These are phyloP conservation scores for Colletotrichum siamense DNA, from an alignment of 2,329 filamentous ascomycete genomes.

Conservation along the genomic window DNA sequence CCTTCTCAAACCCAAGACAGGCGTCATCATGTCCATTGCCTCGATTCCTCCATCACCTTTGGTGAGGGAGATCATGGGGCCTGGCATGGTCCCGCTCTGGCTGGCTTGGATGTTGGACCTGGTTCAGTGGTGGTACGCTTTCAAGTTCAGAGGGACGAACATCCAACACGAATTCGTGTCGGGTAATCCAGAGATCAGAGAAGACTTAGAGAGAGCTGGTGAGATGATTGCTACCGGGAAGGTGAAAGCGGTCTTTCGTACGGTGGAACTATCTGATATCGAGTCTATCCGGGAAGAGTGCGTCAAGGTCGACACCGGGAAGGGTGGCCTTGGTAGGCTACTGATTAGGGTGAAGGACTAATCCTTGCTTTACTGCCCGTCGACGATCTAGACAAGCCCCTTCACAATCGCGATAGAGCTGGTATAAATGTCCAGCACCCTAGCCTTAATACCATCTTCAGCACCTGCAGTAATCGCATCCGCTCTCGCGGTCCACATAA, in stretches of 20 bases:
- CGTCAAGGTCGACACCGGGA: constrained; percentile 42
- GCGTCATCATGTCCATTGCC: constrained; percentile 46
- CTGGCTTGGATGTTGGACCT: constrained; percentile 39
- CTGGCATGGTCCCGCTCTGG: constrained; percentile 37
- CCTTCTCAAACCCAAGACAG: constrained; percentile 39
- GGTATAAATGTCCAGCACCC: neutral
- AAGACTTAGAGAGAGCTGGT: constrained; percentile 47
- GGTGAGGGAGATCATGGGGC: constrained; percentile 35
- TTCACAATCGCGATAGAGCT: neutral
- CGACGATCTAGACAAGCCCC: neutral
- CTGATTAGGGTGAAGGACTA: constrained; percentile 35
- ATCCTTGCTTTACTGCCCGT: accelerated
- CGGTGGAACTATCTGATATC: constrained; percentile 47
- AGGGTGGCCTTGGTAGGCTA: constrained; percentile 48
- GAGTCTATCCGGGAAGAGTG: constrained; percentile 46
- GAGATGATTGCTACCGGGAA: constrained; percentile 46
- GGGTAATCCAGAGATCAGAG: constrained; percentile 42
- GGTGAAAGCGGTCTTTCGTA: constrained; percentile 46
- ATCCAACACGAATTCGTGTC: constrained; percentile 52
- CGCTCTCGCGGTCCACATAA: neutral
- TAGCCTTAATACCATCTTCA: neutral
- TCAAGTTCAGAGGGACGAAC: constrained; percentile 47
- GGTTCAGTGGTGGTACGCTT: constrained; percentile 44
- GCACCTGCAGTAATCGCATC: neutral
- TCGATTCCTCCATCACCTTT: constrained; percentile 38